A percentile compares a stretch with the other conserved stretches of the same genome.
These are phyloP conservation scores for Tricholoma hemisulphureum DNA, from an alignment of 768 basidiomycete genomes.

Conservation along the genomic window DNA sequence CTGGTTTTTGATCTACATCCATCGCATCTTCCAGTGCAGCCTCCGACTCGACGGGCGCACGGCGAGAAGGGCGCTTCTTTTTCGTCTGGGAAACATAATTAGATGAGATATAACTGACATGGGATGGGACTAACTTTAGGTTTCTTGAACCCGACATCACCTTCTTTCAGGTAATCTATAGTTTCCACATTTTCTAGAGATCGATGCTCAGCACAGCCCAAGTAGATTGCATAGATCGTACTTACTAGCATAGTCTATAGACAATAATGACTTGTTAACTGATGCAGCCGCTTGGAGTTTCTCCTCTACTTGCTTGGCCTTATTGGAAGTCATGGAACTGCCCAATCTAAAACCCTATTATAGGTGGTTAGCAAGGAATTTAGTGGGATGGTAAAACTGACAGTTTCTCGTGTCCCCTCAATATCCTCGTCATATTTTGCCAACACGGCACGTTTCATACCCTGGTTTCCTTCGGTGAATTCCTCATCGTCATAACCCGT, in stretches of 20 bases:
- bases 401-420: conserved; percentile 68
- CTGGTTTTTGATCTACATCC: conserved; percentile 79
- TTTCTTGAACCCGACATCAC: conserved; percentile 94
- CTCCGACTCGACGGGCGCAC: conserved; percentile 56
- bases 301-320: conserved; percentile 42
- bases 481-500: conserved; percentile 98
- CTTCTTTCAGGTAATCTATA: conserved; percentile 88
- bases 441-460: conserved; percentile 80
- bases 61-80: conserved; percentile 82
- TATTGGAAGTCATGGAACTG: conserved; percentile 44
- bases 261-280: conserved; percentile 78
- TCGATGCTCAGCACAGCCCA: conserved; percentile 14
- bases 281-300: conserved; percentile 53
- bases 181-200: conserved; percentile 76
- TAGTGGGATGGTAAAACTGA: conserved; percentile 30
- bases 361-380: conserved; percentile 6
- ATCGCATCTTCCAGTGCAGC: conserved; percentile 54
- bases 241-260: conserved; percentile 90
- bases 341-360: conserved; percentile 86
- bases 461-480: conserved; percentile 69
- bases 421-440: conserved; percentile 94
- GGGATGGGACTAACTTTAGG: conserved; percentile 59
- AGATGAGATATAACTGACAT: not conserved
- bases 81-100: conserved; percentile 59
- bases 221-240: conserved; percentile 14